phyloP scores from a whole-genome alignment of 1,139 yeast genomes.

The Yamadazyma blattariae region DNA sequence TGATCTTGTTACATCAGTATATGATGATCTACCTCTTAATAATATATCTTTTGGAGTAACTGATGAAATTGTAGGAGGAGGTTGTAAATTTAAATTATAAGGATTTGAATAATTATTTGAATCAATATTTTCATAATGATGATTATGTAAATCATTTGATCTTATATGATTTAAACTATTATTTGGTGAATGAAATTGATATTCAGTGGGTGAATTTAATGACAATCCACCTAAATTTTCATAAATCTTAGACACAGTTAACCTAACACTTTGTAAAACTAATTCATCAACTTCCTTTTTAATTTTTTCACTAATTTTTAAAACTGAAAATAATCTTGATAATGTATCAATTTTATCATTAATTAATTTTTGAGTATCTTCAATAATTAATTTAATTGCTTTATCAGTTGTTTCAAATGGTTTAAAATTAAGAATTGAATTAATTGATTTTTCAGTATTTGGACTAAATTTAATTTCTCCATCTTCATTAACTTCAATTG shows the following conservation, averaged over 20 bases:
- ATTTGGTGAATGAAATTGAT: not conserved
- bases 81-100: conserved; percentile 10
- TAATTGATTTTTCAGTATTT: conserved; percentile 63
- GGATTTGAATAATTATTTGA: conserved; percentile 3
- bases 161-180: not conserved
- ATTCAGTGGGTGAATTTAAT: conserved; percentile 9
- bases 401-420: conserved; percentile 61
- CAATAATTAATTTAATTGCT: conserved; percentile 59
- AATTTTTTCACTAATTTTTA: conserved; percentile 76
- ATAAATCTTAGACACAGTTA: conserved; percentile 55
- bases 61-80: conserved; percentile 15
- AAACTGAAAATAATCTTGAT: conserved; percentile 71
- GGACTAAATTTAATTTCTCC: conserved; percentile 57
- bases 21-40: conserved; percentile 25
- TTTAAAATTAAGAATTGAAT: conserved; percentile 51
- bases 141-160: not conserved
- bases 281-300: conserved; percentile 77
- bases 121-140: not conserved
- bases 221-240: conserved; percentile 29
- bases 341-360: conserved; percentile 70
- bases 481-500: conserved; percentile 34
- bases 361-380: conserved; percentile 65
- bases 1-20: conserved; percentile 16
- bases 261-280: conserved; percentile 64
- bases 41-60: conserved; percentile 43